Evolutionary conservation across 2,329 filamentous ascomycete genomes (phyloP), one percentile per base, ranked within the genome.

Genomic region (Talaromyces marneffei): DNA sequence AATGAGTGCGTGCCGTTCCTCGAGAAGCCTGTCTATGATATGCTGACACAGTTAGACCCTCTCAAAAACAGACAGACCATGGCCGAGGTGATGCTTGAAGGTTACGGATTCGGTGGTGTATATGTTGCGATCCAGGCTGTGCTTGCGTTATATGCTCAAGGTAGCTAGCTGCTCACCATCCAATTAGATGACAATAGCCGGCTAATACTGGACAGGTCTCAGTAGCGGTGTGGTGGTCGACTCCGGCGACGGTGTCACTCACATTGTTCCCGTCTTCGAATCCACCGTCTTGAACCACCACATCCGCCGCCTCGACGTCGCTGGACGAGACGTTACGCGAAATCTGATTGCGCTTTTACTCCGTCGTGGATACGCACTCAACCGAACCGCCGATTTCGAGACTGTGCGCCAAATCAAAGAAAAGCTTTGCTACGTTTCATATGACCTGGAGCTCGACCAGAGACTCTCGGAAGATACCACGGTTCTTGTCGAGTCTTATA

Each of bases 331-430:
- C 72, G 94, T 99, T 59, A 99, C 94, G n/a, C 89, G 93, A 71
- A 97, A 99, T 78, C 85, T 99, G 66, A 99, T 99, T 76, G 91
- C 92, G 56, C 87, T 99, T 55, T 87, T 99, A 20, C 85, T 96
- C 62, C 91, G 94, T 71, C 87, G 94, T 68, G 94, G 94, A 48
- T 99, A 99, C 77, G 92, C 94, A 37, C 86, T 99, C 65, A 99
- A 99, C 85, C 87, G 94, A 75, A 99, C 94, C 12, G 94, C 94
- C 74, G 94, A 99, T 76, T 99, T 99, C 77, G 94, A 99, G 79
- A 99, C 94, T 3, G 94, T 99, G 61, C 90, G 94, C 65, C 93
- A 97, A 77, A 97, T 99, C 82, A 99, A 99, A 81, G 94, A 99
- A 83, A 99, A 99, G 83, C 89, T 99, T 57, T 97, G 94, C 83